Evolutionary conservation across 164 flowering plant species (phyloP), one percentile per base, ranked within the genome.

Genomic region (Vitis vinifera): DNA sequence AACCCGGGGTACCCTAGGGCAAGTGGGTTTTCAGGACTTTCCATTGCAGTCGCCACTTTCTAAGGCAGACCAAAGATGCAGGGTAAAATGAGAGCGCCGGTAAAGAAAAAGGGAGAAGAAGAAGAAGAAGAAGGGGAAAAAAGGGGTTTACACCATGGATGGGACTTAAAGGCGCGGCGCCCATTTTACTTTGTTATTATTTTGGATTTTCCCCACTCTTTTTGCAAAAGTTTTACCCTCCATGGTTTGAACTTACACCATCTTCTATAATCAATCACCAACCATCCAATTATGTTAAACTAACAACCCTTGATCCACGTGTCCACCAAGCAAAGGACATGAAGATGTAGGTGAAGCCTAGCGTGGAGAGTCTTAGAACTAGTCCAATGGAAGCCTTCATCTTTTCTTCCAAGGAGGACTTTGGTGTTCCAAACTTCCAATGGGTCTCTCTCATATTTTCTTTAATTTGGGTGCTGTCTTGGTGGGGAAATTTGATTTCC

Each of bases 81-180:
- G 63, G 63, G 48, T 66, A 13, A 29, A 23, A 23, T 23, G 27
- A 23, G 27, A 23, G 27, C 2, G 51, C 37, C 56, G 44, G n/a
- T 17, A 30, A 59, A 70, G 16, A 70, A 69, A 19, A 61, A 17
- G 49, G 8, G 16, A 8, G 29, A 19, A 12, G 37, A 14, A 62
- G 9, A 15, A 17, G 6, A 14, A 14, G 16, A 19, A 64, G 55
- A 16, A 10, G 14, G 13, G 17, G 30, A 62, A 16, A 64, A 64
- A 51, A 10, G 16, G 49, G 6, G 64, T 37, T 29, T 63, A 31
- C 37, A 65, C 60, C 65, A 49, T 27, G 27, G 78, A 76, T 67
- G 52, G 71, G 78, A 76, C 78, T 67, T 76, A 76, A 76, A 71
- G 71, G 19, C 57, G 13, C 69, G 66, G 75, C 66, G 68, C 72